Evolutionary conservation across 225 moss, liverwort and hornwort species (phyloP).

Genomic region (Bryum argenteum): DNA sequence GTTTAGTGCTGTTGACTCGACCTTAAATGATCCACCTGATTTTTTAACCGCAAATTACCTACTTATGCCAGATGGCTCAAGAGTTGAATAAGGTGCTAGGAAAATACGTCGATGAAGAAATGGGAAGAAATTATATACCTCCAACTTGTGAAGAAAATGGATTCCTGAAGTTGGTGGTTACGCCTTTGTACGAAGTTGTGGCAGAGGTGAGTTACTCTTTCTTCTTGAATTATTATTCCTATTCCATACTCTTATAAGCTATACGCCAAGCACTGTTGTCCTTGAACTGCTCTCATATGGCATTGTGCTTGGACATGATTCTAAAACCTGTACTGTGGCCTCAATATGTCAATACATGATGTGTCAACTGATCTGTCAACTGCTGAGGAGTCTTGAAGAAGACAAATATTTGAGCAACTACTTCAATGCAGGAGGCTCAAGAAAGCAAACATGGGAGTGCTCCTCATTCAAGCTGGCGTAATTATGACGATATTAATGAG

Average conservation of each 20-base stretch:
- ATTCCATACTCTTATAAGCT: constrained; percentile 6
- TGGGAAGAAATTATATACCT: constrained; percentile 36
- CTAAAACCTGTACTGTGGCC: background rate
- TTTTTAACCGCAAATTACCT: constrained; percentile 8
- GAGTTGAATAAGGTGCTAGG: constrained; percentile 73
- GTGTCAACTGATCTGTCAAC: constrained; percentile 13
- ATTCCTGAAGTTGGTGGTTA: constrained; percentile 64
- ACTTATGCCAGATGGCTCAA: constrained; percentile 55
- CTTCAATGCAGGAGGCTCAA: constrained; percentile 63
- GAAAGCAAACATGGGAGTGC: constrained; percentile 51
- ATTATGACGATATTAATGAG: constrained; percentile 65
- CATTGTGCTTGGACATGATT: constrained; percentile 12
- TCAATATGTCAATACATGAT: background rate
- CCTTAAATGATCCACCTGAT: background rate
- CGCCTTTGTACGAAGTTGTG: constrained; percentile 74
- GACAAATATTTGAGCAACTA: constrained; percentile 10
- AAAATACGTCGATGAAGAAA: constrained; percentile 12
- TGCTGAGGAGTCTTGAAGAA: background rate
- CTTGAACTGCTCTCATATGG: background rate
- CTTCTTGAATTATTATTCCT: constrained; percentile 1
- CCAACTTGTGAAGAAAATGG: constrained; percentile 54
- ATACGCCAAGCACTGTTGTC: constrained; percentile 5
- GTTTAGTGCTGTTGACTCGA: constrained; percentile 18
- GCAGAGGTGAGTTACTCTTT: constrained; percentile 56
- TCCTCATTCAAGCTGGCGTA: constrained; percentile 81